These are phyloP conservation scores for Termitomyces sp. DNA, from an alignment of 768 basidiomycete species.

Conservation along the genomic window DNA sequence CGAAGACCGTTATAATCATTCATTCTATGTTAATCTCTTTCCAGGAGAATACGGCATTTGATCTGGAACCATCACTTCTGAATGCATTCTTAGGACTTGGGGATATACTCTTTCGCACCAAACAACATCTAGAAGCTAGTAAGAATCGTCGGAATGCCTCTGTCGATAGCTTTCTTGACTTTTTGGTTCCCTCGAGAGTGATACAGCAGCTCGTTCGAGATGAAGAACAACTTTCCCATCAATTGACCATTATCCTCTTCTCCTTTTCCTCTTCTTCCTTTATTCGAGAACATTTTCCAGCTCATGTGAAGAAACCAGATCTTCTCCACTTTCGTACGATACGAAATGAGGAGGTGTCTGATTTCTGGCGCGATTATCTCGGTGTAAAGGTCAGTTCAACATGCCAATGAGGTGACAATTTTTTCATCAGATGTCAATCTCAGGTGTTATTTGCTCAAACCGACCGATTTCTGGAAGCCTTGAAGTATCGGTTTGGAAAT, in stretches of 20 bases:
- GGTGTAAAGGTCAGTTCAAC: slow-evolving; percentile 17
- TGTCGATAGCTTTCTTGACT: slow-evolving; percentile 2
- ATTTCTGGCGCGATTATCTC: slow-evolving; percentile 20
- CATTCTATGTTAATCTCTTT: slow-evolving; percentile 10
- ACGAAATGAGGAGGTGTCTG: slow-evolving; percentile 7
- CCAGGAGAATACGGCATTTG: slow-evolving; percentile 3
- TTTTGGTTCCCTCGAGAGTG: slow-evolving; percentile 9
- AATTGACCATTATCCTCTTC: slow-evolving; percentile 13
- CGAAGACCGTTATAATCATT: slow-evolving; percentile 8
- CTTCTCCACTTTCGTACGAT: neutral
- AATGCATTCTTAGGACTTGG: slow-evolving; percentile 14
- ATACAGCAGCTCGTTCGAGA: slow-evolving; percentile 10
- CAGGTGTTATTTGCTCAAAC: slow-evolving; percentile 15
- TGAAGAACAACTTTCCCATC: slow-evolving; percentile 12
- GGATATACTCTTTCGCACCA: slow-evolving; percentile 13
- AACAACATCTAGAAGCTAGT: slow-evolving; percentile 8
- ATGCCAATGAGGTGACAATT: neutral
- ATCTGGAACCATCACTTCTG: slow-evolving; percentile 11
- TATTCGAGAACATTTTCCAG: slow-evolving; percentile 3
- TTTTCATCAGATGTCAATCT: neutral
- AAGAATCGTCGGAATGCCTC: slow-evolving; percentile 2
- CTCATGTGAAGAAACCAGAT: neutral
- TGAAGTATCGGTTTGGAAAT: slow-evolving; percentile 16
- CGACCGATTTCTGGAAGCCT: slow-evolving; percentile 15
- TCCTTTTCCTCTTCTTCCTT: slow-evolving; percentile 11